Percentiles rank a stretch among this genome's conserved stretches.
These are phyloP conservation scores for Pyricularia pennisetigena DNA, from an alignment of 2,329 filamentous ascomycete genomes.

Conservation along the genomic window DNA sequence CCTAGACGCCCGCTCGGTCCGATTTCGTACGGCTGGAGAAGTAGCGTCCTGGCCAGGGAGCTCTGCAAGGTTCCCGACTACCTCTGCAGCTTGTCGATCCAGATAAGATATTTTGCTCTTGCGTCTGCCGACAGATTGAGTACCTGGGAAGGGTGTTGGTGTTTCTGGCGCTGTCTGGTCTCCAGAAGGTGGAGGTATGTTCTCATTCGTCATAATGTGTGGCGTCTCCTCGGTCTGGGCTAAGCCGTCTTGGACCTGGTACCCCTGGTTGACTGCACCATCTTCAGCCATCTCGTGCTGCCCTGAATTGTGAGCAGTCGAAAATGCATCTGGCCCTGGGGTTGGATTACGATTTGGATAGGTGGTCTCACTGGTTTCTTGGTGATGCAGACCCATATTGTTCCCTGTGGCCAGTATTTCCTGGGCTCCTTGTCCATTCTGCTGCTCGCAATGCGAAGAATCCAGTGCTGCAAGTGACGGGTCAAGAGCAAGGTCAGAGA, in stretches of 20 bases:
- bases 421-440: neutral
- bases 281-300: neutral
- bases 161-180: neutral
- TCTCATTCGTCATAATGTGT: neutral
- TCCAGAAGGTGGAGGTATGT: neutral
- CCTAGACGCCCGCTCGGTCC: neutral
- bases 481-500: neutral
- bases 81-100: neutral
- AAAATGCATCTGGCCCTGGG: neutral
- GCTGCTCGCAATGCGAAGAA: neutral
- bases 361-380: neutral
- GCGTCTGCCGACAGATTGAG: neutral
- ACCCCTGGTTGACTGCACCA: neutral
- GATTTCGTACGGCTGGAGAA: neutral
- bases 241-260: neutral
- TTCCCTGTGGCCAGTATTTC: neutral
- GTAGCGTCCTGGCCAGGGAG: neutral
- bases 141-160: neutral
- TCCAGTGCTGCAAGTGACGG: neutral
- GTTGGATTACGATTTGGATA: neutral
- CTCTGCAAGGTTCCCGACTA: neutral
- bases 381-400: neutral
- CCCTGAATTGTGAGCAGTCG: neutral
- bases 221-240: neutral
- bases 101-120: conserved; percentile 1